A percentile compares a stretch with the other conserved stretches of the same genome.
Evolutionary conservation across 805 yeast species (phyloP).

Genomic region (Debaryomyces maramus): DNA sequence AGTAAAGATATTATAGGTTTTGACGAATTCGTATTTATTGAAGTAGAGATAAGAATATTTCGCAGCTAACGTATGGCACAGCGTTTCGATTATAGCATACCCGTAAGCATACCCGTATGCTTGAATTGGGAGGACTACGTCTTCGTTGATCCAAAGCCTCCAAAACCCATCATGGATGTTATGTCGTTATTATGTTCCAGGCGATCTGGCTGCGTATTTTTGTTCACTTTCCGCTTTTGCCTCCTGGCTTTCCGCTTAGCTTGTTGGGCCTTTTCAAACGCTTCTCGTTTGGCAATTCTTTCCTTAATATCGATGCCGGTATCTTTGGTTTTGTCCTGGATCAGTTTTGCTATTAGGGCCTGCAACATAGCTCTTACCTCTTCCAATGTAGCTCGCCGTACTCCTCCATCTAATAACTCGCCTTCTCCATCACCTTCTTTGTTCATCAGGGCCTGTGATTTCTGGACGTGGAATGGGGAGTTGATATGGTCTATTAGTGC

Average conservation of each 20-base stretch:
- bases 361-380: constrained; percentile 35
- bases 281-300: constrained; percentile 40
- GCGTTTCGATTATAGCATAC: no score
- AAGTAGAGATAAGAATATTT: no score
- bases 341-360: constrained; percentile 26
- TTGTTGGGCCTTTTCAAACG: constrained; percentile 36
- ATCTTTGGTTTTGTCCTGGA: constrained; percentile 37
- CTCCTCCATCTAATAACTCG: constrained; percentile 32
- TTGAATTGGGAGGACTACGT: no score
- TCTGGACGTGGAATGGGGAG: constrained; percentile 62
- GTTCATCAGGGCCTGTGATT: constrained; percentile 19
- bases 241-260: constrained; percentile 28
- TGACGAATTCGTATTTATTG: no score
- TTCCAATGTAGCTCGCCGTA: constrained; percentile 33
- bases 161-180: constrained; percentile 57
- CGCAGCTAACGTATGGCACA: no score
- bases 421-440: constrained; percentile 10
- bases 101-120: no score
- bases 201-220: constrained; percentile 11
- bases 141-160: constrained; percentile 54
- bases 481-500: constrained; percentile 83
- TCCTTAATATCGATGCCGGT: constrained; percentile 36
- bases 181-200: constrained; percentile 23
- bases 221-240: constrained; percentile 18
- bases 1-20: no score